Base-by-base conservation (phyloP, 495 filamentous ascomycete species). In the Pyrenula massariospora region DNA sequence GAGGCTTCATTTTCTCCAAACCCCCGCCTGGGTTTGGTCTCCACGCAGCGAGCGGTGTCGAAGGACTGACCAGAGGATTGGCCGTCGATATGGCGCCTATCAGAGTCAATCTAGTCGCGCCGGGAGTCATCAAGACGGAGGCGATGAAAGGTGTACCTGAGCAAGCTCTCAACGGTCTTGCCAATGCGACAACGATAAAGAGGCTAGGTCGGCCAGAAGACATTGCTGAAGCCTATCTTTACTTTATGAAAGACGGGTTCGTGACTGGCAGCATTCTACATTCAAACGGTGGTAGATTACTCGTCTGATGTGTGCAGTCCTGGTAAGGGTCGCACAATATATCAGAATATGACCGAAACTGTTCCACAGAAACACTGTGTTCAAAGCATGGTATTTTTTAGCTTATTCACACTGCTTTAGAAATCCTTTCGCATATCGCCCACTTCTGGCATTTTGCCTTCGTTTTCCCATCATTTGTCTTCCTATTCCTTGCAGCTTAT, bases 211-310 rank as follows among this genome's bases (percentile, higher is more conserved):
- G 56, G 59, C 71, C 77, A 11, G 77, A 78, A 62, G 82, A 86
- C 65, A 72, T 81, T 2, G 84, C 79, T 0, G 82, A 87, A 72
- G 74, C 78, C 31, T 87, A 86, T 70, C 47, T 85, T 48, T 86
- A 79, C 64, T 65, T 78, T 8, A 79, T 87, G 81, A 80, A 76
- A 63, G 82, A 87, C 69, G 58, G 58, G 36, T 77, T 75, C 66
- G 69, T 66, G 15, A 82, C 79, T 11, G 82, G 80, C 15, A 67
- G 64, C 1, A 59, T 65, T 22, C 60, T 80, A 36, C 60, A 68
- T 47, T 74, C 61, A 2, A 68, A 74, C 59, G 73, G 70, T 22
- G 72, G 73, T 22, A 53, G 3, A 22, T 48, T 66, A n/a, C 60
- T 71, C 56, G 1, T 31, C 20, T 60, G 25, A 21, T 60, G 60